A percentile compares a stretch with the other conserved stretches of the same genome.
Conservation (phyloP, 164 flowering plant species). For the Piper betle region DNA sequence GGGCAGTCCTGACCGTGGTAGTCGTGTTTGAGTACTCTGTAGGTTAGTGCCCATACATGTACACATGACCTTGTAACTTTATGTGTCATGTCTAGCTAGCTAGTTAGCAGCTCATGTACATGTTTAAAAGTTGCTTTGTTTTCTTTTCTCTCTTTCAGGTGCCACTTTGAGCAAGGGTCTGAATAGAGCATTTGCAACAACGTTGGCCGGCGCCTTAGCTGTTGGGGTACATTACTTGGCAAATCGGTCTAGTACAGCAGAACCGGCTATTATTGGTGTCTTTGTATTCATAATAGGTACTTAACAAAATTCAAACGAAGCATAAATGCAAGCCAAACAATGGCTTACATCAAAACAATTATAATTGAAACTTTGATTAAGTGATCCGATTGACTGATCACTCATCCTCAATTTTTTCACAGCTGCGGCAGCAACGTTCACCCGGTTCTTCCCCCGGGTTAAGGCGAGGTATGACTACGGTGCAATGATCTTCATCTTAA, state of each 20-base stretch:
- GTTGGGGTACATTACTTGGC: slow-evolving; percentile 55
- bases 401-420: slow-evolving; percentile 16
- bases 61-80: neutral
- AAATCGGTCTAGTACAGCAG: slow-evolving; percentile 38
- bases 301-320: neutral
- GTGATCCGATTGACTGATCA: no score
- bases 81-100: neutral
- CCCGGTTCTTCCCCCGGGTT: slow-evolving; percentile 50
- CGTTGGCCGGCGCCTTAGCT: slow-evolving; percentile 55
- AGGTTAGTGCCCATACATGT: slow-evolving; percentile 46
- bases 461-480: slow-evolving; percentile 80
- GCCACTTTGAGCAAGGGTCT: slow-evolving; percentile 52
- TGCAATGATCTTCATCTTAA: slow-evolving; percentile 54
- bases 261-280: slow-evolving; percentile 47
- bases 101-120: neutral
- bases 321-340: no score
- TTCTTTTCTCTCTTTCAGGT: slow-evolving; percentile 20
- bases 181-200: slow-evolving; percentile 61
- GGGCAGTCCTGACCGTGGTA: slow-evolving; percentile 78
- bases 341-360: no score
- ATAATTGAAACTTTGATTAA: no score
- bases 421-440: slow-evolving; percentile 47
- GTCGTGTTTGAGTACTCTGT: slow-evolving; percentile 74
- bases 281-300: slow-evolving; percentile 56
- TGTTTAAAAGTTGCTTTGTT: neutral